Conservation (phyloP, 2,329 filamentous ascomycete species). For the Epichloe coenophiala region DNA sequence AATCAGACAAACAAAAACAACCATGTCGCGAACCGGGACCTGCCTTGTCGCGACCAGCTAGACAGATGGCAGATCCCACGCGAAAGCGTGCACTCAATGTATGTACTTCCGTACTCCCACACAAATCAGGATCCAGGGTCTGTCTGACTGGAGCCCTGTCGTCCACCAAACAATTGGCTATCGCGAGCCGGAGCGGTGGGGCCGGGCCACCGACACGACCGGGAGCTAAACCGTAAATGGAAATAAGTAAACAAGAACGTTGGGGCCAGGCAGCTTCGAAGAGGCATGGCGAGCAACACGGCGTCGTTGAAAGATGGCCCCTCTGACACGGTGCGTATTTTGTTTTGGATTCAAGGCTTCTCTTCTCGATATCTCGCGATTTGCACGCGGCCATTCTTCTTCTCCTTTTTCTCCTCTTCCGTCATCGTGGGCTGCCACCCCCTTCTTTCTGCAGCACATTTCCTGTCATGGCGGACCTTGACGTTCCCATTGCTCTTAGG, state of each 20-base stretch:
- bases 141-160: not conserved
- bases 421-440: not conserved
- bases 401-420: not conserved
- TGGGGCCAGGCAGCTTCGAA: not conserved
- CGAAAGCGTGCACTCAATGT: not conserved
- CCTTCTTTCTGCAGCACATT: too few species aligned
- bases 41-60: not conserved
- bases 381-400: too few species aligned
- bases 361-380: not conserved
- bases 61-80: too few species aligned
- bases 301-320: not conserved
- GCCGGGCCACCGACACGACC: slow-evolving; percentile 9
- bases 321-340: not conserved
- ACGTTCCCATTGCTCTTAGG: slow-evolving; percentile 42
- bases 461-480: slow-evolving; percentile 22
- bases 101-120: not conserved
- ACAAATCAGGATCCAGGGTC: not conserved
- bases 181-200: slow-evolving; percentile 12
- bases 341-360: not conserved
- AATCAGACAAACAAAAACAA: not conserved
- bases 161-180: slow-evolving; percentile 14
- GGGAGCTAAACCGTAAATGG: slow-evolving; percentile 25
- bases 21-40: not conserved
- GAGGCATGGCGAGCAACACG: not conserved
- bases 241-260: slow-evolving; percentile 32